Conservation (phyloP, 2,329 filamentous ascomycete species). For the Lecanoromycetidae sp. region DNA sequence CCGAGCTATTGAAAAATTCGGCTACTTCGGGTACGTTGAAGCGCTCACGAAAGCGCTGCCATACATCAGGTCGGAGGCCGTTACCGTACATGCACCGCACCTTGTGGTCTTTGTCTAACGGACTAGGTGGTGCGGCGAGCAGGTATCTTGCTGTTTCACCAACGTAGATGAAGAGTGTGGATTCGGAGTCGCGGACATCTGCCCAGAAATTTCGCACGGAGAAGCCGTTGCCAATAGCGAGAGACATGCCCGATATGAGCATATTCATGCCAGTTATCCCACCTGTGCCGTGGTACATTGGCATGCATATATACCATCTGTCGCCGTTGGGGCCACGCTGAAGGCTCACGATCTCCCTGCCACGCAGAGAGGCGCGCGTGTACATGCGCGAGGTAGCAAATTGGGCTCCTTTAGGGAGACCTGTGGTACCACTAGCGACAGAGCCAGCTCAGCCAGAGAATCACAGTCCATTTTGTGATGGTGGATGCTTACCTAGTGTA, state of each 20-base stretch:
- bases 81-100: constrained; percentile 53
- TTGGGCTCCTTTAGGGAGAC: constrained; percentile 45
- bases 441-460: not conserved
- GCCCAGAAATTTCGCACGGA: constrained; percentile 58
- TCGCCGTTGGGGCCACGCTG: constrained; percentile 32
- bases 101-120: constrained; percentile 47
- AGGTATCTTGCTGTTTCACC: constrained; percentile 56
- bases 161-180: constrained; percentile 65
- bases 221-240: constrained; percentile 41
- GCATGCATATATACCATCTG: constrained; percentile 67
- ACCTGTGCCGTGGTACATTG: constrained; percentile 64
- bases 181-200: constrained; percentile 54
- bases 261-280: constrained; percentile 46
- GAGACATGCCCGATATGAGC: constrained; percentile 38
- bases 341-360: constrained; percentile 24
- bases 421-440: constrained; percentile 53
- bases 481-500: constrained; percentile 47
- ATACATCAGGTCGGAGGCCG: constrained; percentile 57
- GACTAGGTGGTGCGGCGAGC: constrained; percentile 48
- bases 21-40: constrained; percentile 51
- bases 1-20: constrained; percentile 70
- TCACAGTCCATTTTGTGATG: too few relatives aligned
- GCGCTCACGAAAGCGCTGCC: constrained; percentile 50
- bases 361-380: constrained; percentile 27
- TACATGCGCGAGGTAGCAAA: constrained; percentile 44